Conservation (phyloP, 139 green algal genomes). For the Coelastrella sp. region DNA sequence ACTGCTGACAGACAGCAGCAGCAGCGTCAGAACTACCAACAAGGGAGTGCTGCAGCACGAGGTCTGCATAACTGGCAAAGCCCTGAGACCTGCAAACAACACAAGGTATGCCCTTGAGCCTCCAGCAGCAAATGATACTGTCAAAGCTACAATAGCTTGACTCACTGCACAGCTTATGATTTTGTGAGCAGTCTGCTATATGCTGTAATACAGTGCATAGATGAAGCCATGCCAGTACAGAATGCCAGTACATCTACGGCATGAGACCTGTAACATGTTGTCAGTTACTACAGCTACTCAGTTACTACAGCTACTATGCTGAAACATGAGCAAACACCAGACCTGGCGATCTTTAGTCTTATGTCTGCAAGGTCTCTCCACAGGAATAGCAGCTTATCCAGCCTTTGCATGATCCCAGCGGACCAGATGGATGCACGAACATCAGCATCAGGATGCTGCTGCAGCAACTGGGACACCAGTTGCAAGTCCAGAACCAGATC, state of each 20-base stretch:
- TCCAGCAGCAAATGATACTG: neutral
- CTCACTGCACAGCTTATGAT: too few relatives aligned
- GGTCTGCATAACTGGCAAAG: constrained; percentile 3
- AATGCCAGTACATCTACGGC: too few relatives aligned
- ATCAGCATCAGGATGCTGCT: constrained; percentile 4
- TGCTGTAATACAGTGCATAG: neutral
- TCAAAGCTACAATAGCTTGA: neutral
- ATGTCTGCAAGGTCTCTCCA: constrained; percentile 15
- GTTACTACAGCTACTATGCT: neutral
- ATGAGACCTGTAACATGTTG: too few relatives aligned
- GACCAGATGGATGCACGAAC: constrained; percentile 4
- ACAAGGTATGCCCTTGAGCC: neutral
- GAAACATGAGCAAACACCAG: neutral
- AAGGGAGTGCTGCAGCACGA: constrained; percentile 19
- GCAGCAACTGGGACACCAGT: constrained; percentile 9
- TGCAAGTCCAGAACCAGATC: neutral
- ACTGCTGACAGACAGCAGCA: constrained; percentile 12
- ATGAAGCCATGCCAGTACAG: neutral
- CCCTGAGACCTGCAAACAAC: constrained; percentile 4
- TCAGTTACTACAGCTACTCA: neutral
- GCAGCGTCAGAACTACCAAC: neutral
- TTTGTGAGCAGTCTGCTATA: too few relatives aligned
- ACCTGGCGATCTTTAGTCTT: constrained; percentile 32
- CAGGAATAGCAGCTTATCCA: constrained; percentile 2
- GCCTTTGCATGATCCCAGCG: constrained; percentile 20